Base-by-base conservation (phyloP, 441 rosid species). In the Lepidium campestre region DNA sequence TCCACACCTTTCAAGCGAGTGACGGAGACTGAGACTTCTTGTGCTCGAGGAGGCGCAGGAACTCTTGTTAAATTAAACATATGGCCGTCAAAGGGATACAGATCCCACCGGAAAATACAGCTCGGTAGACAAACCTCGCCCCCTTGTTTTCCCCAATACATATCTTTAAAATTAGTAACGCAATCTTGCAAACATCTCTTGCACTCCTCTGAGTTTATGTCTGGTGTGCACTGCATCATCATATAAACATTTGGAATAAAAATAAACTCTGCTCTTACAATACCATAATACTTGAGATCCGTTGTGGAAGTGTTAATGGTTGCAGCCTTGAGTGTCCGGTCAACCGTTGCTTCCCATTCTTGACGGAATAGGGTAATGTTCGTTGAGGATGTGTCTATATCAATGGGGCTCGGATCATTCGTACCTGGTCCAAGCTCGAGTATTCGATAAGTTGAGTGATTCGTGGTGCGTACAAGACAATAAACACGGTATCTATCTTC, bases 81-180 rank as follows among this genome's bases (percentile, higher is more conserved):
- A 23, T 23, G 27, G 27, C 27, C 27, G 4, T 23, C 27, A 23
- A 23, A 23, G 7, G 39, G 56, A 70, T 65, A 75, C 46, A 76
- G 42, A 53, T 76, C 82, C 78, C 78, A 79, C 19, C 76, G 63
- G 64, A 79, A 62, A 47, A 64, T n/a, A 70, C 80, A 79, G 19
- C 64, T 79, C 0, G 74, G 76, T 5, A 34, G 67, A 20, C 42
- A 4, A 23, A 62, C 70, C 2, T 14, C 34, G n/a, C 82, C 82
- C 7, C 82, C 82, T 63, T 70, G 74, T 4, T 60, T 57, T 31
- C 60, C 62, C 62, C 40, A 47, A 14, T 68, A 65, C 25, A 72
- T 62, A 11, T 22, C 40, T 29, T 61, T 20, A 47, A 61, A 79
- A 6, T 56, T 34, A 0, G 4, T 36, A 46, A 19, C 1, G 70